Evolutionary conservation across 2,329 filamentous ascomycete species (phyloP).

Genomic region (Paracoccidioides brasiliensis): DNA sequence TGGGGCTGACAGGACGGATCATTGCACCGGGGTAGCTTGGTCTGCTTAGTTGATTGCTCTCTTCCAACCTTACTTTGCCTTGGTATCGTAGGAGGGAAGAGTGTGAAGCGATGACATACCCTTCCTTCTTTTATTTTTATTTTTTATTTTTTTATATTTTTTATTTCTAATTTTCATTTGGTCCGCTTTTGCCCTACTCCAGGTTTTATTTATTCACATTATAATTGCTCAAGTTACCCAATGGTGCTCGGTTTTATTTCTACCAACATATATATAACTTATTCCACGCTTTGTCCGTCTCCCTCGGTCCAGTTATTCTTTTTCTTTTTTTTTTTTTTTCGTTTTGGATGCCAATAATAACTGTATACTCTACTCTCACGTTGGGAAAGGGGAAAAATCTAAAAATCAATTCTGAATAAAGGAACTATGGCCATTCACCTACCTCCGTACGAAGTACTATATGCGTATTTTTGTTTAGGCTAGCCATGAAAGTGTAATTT

Average conservation of each 20-base stretch:
- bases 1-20: neutral
- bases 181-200: neutral
- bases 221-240: neutral
- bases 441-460: no score
- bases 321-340: neutral
- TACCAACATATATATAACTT: neutral
- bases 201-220: neutral
- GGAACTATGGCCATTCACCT: no score
- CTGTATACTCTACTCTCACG: neutral
- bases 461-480: no score
- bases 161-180: neutral
- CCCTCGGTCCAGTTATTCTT: neutral
- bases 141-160: neutral
- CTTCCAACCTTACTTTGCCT: neutral
- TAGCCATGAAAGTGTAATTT: no score
- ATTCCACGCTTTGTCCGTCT: neutral
- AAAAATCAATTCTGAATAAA: no score
- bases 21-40: neutral
- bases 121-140: neutral
- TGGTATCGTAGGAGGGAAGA: neutral
- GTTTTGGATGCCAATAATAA: neutral
- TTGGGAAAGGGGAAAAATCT: no score
- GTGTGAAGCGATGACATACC: neutral
- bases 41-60: neutral
- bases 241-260: neutral